phyloP scores from a whole-genome alignment of 139 green algal genomes.

The Diplosphaera chodatii region DNA sequence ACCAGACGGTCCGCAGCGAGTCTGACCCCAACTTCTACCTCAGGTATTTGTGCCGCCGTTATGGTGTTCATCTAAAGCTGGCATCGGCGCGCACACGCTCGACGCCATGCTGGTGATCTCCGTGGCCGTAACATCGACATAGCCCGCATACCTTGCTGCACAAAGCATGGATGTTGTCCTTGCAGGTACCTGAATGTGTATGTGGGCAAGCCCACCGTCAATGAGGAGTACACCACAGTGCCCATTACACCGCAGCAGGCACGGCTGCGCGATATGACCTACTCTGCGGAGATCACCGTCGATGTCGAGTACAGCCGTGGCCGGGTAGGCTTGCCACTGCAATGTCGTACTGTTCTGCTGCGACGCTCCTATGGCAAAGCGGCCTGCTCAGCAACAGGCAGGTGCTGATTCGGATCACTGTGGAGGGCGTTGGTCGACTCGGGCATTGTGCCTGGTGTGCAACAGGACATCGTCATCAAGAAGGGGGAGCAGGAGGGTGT shows the following conservation, averaged over 20 bases:
- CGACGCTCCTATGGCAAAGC: no score
- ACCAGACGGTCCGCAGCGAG: conserved; percentile 91
- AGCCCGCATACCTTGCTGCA: background rate
- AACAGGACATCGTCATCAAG: conserved; percentile 77
- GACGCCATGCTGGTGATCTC: no score
- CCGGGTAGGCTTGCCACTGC: conserved; percentile 46
- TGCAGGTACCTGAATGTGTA: conserved; percentile 87
- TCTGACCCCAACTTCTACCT: conserved; percentile 98
- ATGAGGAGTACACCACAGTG: conserved; percentile 82
- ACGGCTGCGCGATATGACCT: conserved; percentile 92
- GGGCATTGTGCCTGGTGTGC: background rate
- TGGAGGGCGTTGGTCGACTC: no score
- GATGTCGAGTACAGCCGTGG: conserved; percentile 98
- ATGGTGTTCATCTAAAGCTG: conserved; percentile 1
- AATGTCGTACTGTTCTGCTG: no score
- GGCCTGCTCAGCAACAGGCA: no score
- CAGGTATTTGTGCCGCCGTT: conserved; percentile 37
- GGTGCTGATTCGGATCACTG: no score
- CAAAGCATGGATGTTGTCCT: background rate
- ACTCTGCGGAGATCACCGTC: conserved; percentile 92
- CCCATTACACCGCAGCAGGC: conserved; percentile 96
- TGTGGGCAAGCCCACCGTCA: conserved; percentile 83
- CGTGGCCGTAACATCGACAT: no score
- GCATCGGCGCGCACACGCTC: no score
- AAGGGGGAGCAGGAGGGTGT: conserved; percentile 63